Evolutionary conservation across 805 yeast species (phyloP).

Genomic region (Yamadazyma paraphyllophila): DNA sequence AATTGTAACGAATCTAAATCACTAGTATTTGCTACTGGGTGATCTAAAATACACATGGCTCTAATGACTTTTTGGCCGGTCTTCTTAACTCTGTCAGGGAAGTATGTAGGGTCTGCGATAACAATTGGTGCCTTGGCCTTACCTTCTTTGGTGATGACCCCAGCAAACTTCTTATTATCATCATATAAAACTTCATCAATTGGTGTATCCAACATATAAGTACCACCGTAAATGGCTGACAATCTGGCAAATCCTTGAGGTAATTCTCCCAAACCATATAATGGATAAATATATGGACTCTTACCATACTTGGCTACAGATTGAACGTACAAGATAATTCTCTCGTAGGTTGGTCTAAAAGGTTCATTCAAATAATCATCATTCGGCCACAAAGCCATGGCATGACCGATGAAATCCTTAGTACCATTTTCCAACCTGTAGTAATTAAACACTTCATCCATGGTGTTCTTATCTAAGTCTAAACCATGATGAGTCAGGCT

Average conservation of each 20-base stretch:
- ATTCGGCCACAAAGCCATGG: constrained; percentile 96
- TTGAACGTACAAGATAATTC: constrained; percentile 80
- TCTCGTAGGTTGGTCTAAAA: constrained; percentile 86
- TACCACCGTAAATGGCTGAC: constrained; percentile 96
- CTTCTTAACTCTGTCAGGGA: constrained; percentile 76
- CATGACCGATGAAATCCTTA: constrained; percentile 95
- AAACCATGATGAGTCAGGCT: constrained; percentile 80
- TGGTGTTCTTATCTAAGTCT: constrained; percentile 81
- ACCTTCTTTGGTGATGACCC: constrained; percentile 91
- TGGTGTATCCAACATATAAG: constrained; percentile 96
- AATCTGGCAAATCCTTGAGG: constrained; percentile 99
- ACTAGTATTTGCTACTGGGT: constrained; percentile 78
- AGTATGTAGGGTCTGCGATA: constrained; percentile 96
- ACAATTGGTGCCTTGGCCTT: constrained; percentile 88
- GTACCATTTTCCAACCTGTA: constrained; percentile 92
- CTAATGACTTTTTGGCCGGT: constrained; percentile 75
- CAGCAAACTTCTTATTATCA: constrained; percentile 64
- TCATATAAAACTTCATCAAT: constrained; percentile 83
- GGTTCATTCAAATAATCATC: constrained; percentile 87
- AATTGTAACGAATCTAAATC: constrained; percentile 89
- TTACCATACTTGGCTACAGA: constrained; percentile 94
- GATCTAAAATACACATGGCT: constrained; percentile 86
- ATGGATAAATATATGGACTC: constrained; percentile 93
- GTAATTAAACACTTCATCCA: constrained; percentile 86
- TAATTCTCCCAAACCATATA: constrained; percentile 94